phyloP scores from a whole-genome alignment of 2,329 filamentous ascomycete genomes.

The Penicillium vulpinum region DNA sequence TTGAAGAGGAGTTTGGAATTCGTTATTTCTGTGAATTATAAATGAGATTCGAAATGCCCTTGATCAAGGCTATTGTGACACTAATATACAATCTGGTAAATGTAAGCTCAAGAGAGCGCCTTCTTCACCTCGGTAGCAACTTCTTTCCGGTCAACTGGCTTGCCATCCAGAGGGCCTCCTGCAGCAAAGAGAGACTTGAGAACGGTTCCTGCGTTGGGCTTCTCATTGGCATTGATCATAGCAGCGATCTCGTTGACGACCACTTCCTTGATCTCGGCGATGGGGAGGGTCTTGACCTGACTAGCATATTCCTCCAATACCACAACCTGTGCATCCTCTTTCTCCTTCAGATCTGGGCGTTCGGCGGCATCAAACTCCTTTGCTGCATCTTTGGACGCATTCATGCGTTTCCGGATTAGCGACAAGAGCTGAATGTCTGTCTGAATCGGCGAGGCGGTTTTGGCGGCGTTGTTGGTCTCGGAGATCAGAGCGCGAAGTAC shows the following conservation, averaged over 20 bases:
- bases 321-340: constrained; percentile 45
- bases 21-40: constrained; percentile 7
- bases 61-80: constrained; percentile 21
- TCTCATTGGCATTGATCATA: constrained; percentile 38
- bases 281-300: constrained; percentile 43
- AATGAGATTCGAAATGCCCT: constrained; percentile 1
- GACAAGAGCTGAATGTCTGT: constrained; percentile 50
- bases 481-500: constrained; percentile 52
- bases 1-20: neutral
- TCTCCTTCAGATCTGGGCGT: constrained; percentile 47
- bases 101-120: constrained; percentile 26
- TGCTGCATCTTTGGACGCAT: constrained; percentile 40
- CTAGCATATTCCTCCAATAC: constrained; percentile 49
- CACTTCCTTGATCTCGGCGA: constrained; percentile 42
- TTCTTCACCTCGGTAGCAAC: constrained; percentile 45
- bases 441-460: constrained; percentile 47
- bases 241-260: constrained; percentile 38
- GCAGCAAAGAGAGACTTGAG: constrained; percentile 45
- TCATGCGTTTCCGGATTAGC: constrained; percentile 47
- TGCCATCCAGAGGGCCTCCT: constrained; percentile 46
- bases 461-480: constrained; percentile 52
- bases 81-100: constrained; percentile 21
- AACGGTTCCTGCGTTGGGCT: constrained; percentile 39
- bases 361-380: constrained; percentile 44
- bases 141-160: constrained; percentile 44